Evolutionary conservation across 129 eudicot genomes (phyloP).

Genomic region (Sambucus nigra): DNA sequence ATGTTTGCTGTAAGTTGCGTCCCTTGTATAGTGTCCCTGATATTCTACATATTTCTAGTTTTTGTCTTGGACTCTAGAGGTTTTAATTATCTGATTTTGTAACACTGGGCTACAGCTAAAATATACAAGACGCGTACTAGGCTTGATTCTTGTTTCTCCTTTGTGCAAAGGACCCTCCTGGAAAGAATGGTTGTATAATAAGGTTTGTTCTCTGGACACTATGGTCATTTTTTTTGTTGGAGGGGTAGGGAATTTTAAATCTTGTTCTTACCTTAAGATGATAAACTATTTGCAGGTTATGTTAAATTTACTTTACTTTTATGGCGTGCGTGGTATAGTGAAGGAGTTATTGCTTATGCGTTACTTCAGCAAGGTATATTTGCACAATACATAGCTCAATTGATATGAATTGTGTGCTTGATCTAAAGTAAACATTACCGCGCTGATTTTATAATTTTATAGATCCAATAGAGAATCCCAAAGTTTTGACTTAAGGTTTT

Average conservation of each 20-base stretch:
- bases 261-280: background rate
- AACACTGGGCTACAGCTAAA: constrained; percentile 3
- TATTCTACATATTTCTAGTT: background rate
- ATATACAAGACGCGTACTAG: constrained; percentile 7
- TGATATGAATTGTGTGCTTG: too few relatives aligned
- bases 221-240: background rate
- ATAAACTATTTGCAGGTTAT: constrained; percentile 4
- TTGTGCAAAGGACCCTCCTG: constrained; percentile 14
- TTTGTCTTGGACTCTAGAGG: background rate
- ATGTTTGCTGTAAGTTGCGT: constrained; percentile 14
- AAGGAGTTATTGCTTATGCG: constrained; percentile 13
- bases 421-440: too few relatives aligned
- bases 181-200: constrained; percentile 13
- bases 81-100: background rate
- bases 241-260: background rate
- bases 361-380: constrained; percentile 18
- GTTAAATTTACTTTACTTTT: constrained; percentile 13
- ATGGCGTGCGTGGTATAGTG: constrained; percentile 11
- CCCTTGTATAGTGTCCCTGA: background rate
- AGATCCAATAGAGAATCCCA: too few relatives aligned
- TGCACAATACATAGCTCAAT: too few relatives aligned
- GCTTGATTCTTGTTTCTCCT: constrained; percentile 17
- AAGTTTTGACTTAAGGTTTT: too few relatives aligned
- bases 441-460: too few relatives aligned
- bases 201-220: constrained; percentile 2